These are phyloP conservation scores for Venustampulla echinocandica DNA, from an alignment of 495 filamentous ascomycete species.

Conservation along the genomic window DNA sequence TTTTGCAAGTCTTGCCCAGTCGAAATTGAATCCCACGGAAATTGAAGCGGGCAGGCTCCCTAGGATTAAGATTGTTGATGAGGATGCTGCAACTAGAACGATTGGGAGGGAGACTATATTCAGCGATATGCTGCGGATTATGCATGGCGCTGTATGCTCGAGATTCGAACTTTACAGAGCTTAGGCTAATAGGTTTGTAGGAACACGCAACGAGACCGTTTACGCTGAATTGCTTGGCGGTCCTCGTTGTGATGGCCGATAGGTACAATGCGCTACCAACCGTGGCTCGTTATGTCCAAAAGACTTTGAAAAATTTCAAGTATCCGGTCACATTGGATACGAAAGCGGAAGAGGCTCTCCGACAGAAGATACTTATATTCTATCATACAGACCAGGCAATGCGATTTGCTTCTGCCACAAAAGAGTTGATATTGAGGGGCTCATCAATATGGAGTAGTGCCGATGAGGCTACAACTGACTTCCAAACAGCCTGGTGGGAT, in stretches of 20 bases:
- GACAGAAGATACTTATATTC: conserved; percentile 56
- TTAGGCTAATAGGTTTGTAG: conserved; percentile 19
- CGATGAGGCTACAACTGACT: conserved; percentile 31
- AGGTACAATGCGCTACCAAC: conserved; percentile 47
- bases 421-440: conserved; percentile 56
- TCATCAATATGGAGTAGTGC: conserved; percentile 51
- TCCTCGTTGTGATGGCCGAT: conserved; percentile 59
- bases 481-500: conserved; percentile 57
- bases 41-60: conserved; percentile 43
- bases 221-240: conserved; percentile 46
- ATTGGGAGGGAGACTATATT: conserved; percentile 40
- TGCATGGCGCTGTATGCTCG: conserved; percentile 39
- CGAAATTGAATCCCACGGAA: conserved; percentile 34
- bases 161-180: background rate
- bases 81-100: conserved; percentile 48
- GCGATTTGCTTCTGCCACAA: conserved; percentile 44
- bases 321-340: conserved; percentile 33
- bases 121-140: conserved; percentile 46
- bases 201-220: conserved; percentile 12
- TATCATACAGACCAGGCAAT: conserved; percentile 46
- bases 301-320: conserved; percentile 26
- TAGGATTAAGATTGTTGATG: conserved; percentile 43
- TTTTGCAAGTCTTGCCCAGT: conserved; percentile 32
- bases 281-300: conserved; percentile 39
- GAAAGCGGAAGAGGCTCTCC: conserved; percentile 43